Base-by-base conservation (phyloP, 139 green algal species). In the Tetradesmus obliquus region DNA sequence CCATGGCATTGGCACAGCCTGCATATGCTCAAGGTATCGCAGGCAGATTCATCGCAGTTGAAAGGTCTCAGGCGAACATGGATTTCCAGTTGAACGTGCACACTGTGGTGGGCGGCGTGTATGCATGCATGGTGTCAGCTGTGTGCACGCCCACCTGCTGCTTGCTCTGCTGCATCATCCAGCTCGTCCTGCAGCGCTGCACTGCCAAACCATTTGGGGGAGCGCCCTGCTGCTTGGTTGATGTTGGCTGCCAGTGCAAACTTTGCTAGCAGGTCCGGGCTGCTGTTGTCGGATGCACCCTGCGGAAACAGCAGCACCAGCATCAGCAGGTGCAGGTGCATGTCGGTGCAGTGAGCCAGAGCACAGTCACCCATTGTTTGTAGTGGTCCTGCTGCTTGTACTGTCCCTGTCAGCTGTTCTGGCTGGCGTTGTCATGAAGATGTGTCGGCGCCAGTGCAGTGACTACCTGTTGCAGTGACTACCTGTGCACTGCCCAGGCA, bases 181-280 rank as follows among this genome's bases (percentile, higher is more conserved):
- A 81, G 15, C 32, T 81, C 60, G 62, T 89, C 60, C 7, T 80
- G 60, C 62, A 81, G 8, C 15, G 60, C 32, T 20, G 60, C 22
- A 19, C 84, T 89, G 22, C 86, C 71, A 84, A 90, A 90, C 86
- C 86, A 90, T 53, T 74, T 69, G 0, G 82, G 82, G 2, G 82
- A 87, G 53, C 8, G 55, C 15, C 10, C 55, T 58, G 12, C 84
- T 79, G 66, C 62, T 55, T 9, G 76, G 76, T 20, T 84, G 71
- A 32, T 12, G 12, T 17, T 82, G 17, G 20, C 71, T 55, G 86
- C 69, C 5, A 22, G 3, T 9, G 71, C 69, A 22, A 55, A 53
- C 22, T 55, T 84, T n/a, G 51, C 45, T 2, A 71, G 71, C 20
- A 72, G 51, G 20, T 84, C 86, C 19, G 53, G 51, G 71, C 86